These are phyloP conservation scores for Sungouiella blattae DNA, from an alignment of 805 yeast genomes.

Conservation along the genomic window DNA sequence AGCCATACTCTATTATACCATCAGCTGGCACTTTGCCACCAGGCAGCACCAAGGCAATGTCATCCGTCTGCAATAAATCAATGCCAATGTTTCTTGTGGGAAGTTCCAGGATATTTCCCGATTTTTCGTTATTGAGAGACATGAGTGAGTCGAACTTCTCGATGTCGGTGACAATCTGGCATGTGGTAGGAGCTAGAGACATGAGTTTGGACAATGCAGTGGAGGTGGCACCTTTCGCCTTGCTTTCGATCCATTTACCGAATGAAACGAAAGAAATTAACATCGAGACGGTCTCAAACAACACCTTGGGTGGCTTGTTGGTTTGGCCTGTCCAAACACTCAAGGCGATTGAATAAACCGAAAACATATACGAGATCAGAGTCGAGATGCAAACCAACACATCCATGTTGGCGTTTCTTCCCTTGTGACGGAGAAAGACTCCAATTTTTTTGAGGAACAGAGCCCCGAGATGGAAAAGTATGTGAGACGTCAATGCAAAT, in stretches of 20 bases:
- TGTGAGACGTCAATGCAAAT: constrained; percentile 51
- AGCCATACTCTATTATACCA: constrained; percentile 75
- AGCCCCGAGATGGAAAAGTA: constrained; percentile 66
- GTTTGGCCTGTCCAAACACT: constrained; percentile 42
- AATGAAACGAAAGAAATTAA: constrained; percentile 76
- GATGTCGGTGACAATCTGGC: constrained; percentile 55
- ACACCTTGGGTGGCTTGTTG: constrained; percentile 55
- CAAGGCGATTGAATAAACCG: constrained; percentile 57
- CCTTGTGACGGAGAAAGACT: constrained; percentile 60
- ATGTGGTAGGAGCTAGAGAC: constrained; percentile 74
- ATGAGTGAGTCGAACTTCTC: constrained; percentile 17
- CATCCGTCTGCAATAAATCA: constrained; percentile 74
- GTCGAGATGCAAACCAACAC: constrained; percentile 83
- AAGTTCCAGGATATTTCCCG: constrained; percentile 20
- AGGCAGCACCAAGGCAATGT: constrained; percentile 73
- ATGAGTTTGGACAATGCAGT: constrained; percentile 79
- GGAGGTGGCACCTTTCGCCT: constrained; percentile 92
- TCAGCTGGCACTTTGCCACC: constrained; percentile 92
- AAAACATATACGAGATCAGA: constrained; percentile 69
- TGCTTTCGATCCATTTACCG: constrained; percentile 89
- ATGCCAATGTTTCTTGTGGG: constrained; percentile 55
- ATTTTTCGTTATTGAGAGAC: constrained; percentile 3
- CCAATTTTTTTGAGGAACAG: constrained; percentile 64
- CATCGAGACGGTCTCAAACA: constrained; percentile 88
- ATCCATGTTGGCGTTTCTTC: constrained; percentile 79